Conservation (phyloP, 2,329 filamentous ascomycete species). For the Ilyonectria mors-panacis region DNA sequence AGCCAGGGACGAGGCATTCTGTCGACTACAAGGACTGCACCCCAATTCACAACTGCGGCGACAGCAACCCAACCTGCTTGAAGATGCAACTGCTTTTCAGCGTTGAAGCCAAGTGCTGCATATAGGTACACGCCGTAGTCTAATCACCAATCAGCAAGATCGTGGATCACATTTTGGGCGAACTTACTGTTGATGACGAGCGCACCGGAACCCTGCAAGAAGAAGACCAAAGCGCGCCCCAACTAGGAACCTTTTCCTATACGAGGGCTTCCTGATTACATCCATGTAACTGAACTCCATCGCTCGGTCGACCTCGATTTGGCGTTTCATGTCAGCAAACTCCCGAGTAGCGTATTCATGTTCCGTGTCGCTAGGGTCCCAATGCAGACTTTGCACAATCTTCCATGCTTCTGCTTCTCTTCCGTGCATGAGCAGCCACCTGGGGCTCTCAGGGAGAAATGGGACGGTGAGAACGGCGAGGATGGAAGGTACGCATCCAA, state of each 20-base stretch:
- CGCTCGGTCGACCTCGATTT: background rate
- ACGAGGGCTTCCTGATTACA: background rate
- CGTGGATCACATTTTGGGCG: background rate
- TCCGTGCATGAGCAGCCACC: constrained; percentile 5
- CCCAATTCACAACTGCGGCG: constrained; percentile 16
- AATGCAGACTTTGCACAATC: background rate
- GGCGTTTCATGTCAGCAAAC: background rate
- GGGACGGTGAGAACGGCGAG: constrained; percentile 2
- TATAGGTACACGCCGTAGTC: constrained; percentile 22
- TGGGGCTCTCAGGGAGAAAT: constrained; percentile 15
- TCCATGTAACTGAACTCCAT: background rate
- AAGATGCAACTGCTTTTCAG: constrained; percentile 2
- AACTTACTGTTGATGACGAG: constrained; percentile 21
- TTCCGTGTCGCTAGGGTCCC: background rate
- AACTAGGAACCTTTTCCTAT: constrained; percentile 4
- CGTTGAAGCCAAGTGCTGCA: constrained; percentile 9
- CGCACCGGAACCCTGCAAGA: constrained; percentile 10
- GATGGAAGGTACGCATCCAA: constrained; percentile 6
- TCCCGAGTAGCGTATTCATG: background rate
- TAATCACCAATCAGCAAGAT: background rate
- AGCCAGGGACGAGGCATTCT: constrained; percentile 5
- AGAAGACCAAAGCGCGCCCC: constrained; percentile 3
- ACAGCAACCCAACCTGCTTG: constrained; percentile 13
- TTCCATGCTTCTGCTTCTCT: constrained; percentile 6
- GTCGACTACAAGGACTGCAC: constrained; percentile 6